Evolutionary conservation across 139 green algal species (phyloP).

Genomic region (Closterium sp.): DNA sequence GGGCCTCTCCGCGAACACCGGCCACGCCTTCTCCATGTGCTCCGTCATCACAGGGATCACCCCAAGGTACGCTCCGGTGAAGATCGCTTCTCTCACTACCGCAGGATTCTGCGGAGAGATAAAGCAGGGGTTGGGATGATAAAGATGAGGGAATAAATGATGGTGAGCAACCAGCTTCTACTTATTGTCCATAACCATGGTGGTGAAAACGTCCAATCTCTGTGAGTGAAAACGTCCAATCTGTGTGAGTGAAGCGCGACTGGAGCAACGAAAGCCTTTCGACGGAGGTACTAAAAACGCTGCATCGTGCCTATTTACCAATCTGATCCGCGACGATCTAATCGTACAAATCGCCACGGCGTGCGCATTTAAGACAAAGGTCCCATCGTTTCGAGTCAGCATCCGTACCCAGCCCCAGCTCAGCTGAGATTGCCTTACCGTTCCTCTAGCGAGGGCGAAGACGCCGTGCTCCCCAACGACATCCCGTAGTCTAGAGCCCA

Average conservation of each 20-base stretch:
- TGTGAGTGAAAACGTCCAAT: no score
- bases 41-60: constrained; percentile 19
- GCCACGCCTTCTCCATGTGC: neutral
- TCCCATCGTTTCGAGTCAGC: neutral
- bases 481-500: neutral
- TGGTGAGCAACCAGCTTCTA: no score
- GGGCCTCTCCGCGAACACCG: constrained; percentile 25
- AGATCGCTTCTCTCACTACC: constrained; percentile 44
- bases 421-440: constrained; percentile 17
- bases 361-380: no score
- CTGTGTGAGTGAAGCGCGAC: neutral
- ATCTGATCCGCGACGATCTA: no score
- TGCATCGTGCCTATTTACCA: no score
- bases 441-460: neutral
- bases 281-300: no score
- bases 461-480: constrained; percentile 13
- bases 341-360: no score
- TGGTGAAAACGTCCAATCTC: no score
- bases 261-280: neutral
- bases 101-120: constrained; percentile 17
- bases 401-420: no score
- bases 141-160: neutral
- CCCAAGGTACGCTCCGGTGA: constrained; percentile 43
- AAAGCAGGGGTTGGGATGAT: neutral
- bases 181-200: no score